Evolutionary conservation across 345 rosid species (phyloP).

Genomic region (Hypericum perforatum): DNA sequence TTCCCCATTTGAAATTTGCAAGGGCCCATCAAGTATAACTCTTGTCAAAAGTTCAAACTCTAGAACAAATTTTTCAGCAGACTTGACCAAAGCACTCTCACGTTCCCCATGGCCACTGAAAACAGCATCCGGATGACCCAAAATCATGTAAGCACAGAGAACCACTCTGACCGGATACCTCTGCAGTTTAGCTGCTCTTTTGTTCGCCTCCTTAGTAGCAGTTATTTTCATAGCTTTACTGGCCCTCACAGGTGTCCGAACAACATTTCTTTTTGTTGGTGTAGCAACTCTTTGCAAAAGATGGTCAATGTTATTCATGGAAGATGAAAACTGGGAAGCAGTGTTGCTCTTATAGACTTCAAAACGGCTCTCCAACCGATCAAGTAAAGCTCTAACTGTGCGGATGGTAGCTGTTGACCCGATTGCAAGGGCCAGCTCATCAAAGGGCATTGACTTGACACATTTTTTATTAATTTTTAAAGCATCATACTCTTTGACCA

Average conservation of each 20-base stretch:
- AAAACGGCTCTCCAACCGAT: constrained; percentile 71
- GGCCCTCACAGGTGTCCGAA: constrained; percentile 34
- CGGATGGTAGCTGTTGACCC: constrained; percentile 55
- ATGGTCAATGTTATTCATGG: constrained; percentile 70
- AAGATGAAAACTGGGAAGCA: constrained; percentile 18
- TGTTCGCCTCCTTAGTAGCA: constrained; percentile 26
- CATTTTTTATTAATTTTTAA: constrained; percentile 48
- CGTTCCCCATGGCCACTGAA: constrained; percentile 82
- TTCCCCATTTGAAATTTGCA: constrained; percentile 48
- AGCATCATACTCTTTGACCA: constrained; percentile 56
- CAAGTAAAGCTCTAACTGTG: constrained; percentile 55
- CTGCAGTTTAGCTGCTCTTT: constrained; percentile 32
- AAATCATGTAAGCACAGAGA: constrained; percentile 91
- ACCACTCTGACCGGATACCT: constrained; percentile 85
- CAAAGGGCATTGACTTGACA: constrained; percentile 65
- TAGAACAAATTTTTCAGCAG: constrained; percentile 52
- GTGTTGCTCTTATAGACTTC: constrained; percentile 42
- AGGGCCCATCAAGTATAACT: constrained; percentile 65
- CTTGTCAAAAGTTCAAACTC: constrained; percentile 67
- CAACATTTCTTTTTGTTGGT: constrained; percentile 45
- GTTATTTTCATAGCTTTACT: constrained; percentile 46
- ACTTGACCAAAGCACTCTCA: constrained; percentile 58
- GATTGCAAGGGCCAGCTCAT: constrained; percentile 63
- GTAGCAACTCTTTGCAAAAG: constrained; percentile 77
- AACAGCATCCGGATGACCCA: constrained; percentile 96